Conservation (phyloP, 78 protist genomes). For the Emiliania huxleyi region DNA sequence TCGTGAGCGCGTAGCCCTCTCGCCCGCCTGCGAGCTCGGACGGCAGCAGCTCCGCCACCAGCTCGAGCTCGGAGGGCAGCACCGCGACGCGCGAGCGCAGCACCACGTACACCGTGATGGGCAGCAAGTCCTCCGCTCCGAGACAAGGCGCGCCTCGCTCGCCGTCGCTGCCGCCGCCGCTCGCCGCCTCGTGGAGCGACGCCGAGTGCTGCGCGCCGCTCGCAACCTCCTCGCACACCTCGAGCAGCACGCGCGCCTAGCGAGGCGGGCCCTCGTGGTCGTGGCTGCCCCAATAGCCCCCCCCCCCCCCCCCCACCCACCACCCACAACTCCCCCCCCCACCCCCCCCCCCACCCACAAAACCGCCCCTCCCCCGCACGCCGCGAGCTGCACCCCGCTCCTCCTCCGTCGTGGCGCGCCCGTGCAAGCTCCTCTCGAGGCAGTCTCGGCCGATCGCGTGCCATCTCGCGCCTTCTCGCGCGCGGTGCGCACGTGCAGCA, state of each 20-base stretch:
- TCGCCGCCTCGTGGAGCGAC: not conserved
- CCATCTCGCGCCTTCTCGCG: not conserved
- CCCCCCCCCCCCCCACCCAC: too few species aligned
- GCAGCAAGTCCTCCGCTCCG: slow-evolving; percentile 11
- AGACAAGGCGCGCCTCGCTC: not conserved
- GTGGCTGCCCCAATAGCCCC: too few species aligned
- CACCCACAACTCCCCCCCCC: too few species aligned
- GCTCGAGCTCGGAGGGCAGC: not conserved
- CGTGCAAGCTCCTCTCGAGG: not conserved
- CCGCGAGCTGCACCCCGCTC: too few species aligned
- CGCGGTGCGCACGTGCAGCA: not conserved
- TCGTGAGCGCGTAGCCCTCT: not conserved
- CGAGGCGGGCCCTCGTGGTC: too few species aligned
- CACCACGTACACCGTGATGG: not conserved
- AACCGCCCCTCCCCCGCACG: too few species aligned
- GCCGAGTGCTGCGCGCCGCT: not conserved
- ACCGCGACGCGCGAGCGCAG: not conserved
- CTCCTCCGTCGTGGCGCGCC: not conserved
- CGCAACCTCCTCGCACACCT: not conserved
- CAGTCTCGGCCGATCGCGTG: too few species aligned
- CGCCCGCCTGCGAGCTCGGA: not conserved
- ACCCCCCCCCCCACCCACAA: too few species aligned
- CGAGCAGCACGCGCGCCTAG: not conserved
- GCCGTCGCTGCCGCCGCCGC: not conserved
- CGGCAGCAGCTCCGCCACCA: not conserved